phyloP scores from a whole-genome alignment of 768 basidiomycete species.

The Pholiota microspora region DNA sequence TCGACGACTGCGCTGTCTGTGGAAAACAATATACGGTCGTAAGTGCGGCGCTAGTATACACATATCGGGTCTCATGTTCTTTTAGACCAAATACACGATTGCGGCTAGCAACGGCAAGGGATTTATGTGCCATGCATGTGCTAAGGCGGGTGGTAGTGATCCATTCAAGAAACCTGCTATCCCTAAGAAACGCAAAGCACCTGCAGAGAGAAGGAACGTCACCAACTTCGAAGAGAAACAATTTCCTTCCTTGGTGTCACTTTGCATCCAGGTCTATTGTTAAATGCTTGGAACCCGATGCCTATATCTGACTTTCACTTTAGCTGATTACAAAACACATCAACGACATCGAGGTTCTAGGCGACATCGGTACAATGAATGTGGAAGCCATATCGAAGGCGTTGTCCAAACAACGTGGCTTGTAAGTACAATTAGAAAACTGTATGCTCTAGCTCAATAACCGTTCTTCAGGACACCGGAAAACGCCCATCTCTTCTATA shows the following conservation, averaged over 20 bases:
- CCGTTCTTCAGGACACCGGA: constrained; percentile 56
- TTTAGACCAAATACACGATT: constrained; percentile 84
- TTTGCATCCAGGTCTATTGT: constrained; percentile 71
- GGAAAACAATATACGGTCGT: constrained; percentile 87
- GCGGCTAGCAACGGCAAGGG: constrained; percentile 69
- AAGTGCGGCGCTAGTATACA: too few species aligned
- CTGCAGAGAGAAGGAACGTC: constrained; percentile 66
- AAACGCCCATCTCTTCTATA: constrained; percentile 86
- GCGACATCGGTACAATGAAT: constrained; percentile 84
- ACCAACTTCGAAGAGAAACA: constrained; percentile 67
- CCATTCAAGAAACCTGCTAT: constrained; percentile 80
- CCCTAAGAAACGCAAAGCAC: constrained; percentile 60
- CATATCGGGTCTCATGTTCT: too few species aligned
- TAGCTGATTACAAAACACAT: constrained; percentile 86
- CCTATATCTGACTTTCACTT: background rate
- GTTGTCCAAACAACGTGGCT: constrained; percentile 72
- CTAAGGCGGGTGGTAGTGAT: constrained; percentile 72
- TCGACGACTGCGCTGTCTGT: constrained; percentile 81
- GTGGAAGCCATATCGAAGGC: constrained; percentile 83
- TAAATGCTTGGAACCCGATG: background rate
- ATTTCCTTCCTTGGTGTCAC: constrained; percentile 67
- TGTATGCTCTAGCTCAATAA: background rate
- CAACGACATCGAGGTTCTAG: constrained; percentile 84
- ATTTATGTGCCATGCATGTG: constrained; percentile 83
- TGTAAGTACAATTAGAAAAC: constrained; percentile 52